These are phyloP conservation scores for Schizosaccharomyces osmophilus DNA, from an alignment of 805 yeast genomes.

Conservation along the genomic window DNA sequence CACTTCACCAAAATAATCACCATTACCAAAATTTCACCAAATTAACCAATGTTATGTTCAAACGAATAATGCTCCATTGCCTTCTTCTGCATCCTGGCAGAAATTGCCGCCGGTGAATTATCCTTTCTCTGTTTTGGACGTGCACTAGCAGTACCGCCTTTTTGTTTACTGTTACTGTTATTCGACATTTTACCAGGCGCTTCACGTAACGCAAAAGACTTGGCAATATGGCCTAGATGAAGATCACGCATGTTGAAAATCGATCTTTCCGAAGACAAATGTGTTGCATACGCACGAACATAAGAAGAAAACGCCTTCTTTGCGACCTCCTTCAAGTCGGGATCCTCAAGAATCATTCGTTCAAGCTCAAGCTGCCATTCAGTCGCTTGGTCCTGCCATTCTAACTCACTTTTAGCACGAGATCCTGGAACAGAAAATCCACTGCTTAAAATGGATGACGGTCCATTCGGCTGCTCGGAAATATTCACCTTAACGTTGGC, in stretches of 20 bases:
- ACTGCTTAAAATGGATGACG: not conserved
- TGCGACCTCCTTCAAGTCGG: constrained; percentile 34
- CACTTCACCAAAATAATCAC: too few relatives aligned
- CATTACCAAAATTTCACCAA: too few relatives aligned
- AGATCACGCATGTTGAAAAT: constrained; percentile 58
- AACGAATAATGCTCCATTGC: not conserved
- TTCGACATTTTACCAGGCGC: constrained; percentile 48
- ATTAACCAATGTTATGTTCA: not conserved
- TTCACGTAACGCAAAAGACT: constrained; percentile 81
- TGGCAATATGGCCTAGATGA: constrained; percentile 90
- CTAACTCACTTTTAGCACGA: not conserved
- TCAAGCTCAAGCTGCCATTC: constrained; percentile 86
- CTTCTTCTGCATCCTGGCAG: not conserved
- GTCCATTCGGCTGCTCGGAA: not conserved
- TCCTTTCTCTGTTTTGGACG: constrained; percentile 7
- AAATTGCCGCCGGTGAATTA: not conserved
- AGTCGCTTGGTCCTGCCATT: constrained; percentile 86
- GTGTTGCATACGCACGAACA: constrained; percentile 88
- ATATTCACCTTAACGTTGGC: not conserved
- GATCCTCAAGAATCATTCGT: constrained; percentile 58
- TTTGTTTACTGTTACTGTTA: constrained; percentile 18
- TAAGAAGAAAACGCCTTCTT: constrained; percentile 68
- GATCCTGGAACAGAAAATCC: not conserved
- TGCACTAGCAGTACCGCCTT: constrained; percentile 8
- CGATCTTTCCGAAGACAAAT: constrained; percentile 52